Base-by-base conservation (phyloP, 108 stramenopile species). In the Pseudonitzschia multistriata region DNA sequence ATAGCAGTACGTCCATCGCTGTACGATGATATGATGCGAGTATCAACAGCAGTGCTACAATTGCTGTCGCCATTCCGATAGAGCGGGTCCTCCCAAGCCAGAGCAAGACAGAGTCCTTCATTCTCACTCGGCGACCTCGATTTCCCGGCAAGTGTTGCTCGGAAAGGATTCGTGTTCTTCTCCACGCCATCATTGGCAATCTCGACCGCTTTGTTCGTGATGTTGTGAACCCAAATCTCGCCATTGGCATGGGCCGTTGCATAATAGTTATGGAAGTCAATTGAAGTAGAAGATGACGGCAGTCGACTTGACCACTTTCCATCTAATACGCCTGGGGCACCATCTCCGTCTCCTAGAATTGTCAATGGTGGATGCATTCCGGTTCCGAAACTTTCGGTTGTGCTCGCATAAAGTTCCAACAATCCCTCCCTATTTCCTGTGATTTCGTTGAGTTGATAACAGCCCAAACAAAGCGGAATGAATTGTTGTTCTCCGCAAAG, bases 371-470 rank as follows among this genome's bases (percentile, higher is more conserved):
- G 79, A 50, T 25, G 62, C 57, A 22, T 31, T 59, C 3, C 5
- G 10, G 27, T 55, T 4, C 54, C 54, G 22, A 55, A 55, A 30
- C 27, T n/a, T 30, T 30, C 8, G 29, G 7, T 8, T 4, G 10
- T 30, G 29, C 54, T 55, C 7, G 42, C 54, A 62, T 70, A 71
- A 15, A 83, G 39, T 47, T 83, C 81, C 69, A 79, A 59, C 15
- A 66, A 63, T 19, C 78, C 80, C 19, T 61, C 31, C 22, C 80
- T 66, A 17, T 65, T 22, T 35, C 30, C 49, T 15, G 72, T 68
- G n/a, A 53, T 27, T 69, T 88, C 83, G 36, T 87, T 78, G 22
- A 94, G 77, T 70, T 94, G 80, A 73, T 94, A 94, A 53, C 92
- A 94, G 14, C 86, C 86, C 34, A 90, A 52, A 34, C 88, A 64